These are phyloP conservation scores for Aspergillus diversus DNA, from an alignment of 495 filamentous ascomycete species.

Conservation along the genomic window DNA sequence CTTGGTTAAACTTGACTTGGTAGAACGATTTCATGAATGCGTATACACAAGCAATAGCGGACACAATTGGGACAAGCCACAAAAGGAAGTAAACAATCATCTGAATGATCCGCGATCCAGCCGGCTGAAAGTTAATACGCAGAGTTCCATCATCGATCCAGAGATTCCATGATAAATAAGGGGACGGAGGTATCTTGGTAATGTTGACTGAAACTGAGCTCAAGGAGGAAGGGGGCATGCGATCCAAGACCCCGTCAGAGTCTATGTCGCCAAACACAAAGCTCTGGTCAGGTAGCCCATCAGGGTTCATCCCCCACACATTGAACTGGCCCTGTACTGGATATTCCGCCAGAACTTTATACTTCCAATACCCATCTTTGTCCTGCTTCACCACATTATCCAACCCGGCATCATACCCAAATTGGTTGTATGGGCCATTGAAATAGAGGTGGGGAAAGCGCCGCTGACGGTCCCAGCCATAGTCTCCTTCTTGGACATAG, in stretches of 20 bases:
- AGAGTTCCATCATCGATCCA: constrained; percentile 58
- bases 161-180: constrained; percentile 61
- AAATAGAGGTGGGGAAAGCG: constrained; percentile 68
- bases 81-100: constrained; percentile 61
- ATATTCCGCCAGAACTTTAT: constrained; percentile 67
- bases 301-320: constrained; percentile 69
- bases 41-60: constrained; percentile 55
- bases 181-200: constrained; percentile 56
- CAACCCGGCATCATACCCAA: constrained; percentile 68
- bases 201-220: constrained; percentile 62
- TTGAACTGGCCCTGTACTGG: constrained; percentile 67
- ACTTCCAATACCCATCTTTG: constrained; percentile 59
- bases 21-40: constrained; percentile 70
- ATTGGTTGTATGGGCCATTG: constrained; percentile 69
- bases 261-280: constrained; percentile 65
- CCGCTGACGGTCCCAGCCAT: constrained; percentile 46
- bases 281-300: constrained; percentile 64
- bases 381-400: constrained; percentile 58
- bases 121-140: constrained; percentile 55
- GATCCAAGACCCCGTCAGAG: constrained; percentile 63
- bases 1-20: constrained; percentile 70
- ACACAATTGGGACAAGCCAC: constrained; percentile 56
- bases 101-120: constrained; percentile 59
- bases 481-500: constrained; percentile 66
- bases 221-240: constrained; percentile 64